Base-by-base conservation (phyloP, 2,329 filamentous ascomycete species). In the Botrytis hyacinthi region DNA sequence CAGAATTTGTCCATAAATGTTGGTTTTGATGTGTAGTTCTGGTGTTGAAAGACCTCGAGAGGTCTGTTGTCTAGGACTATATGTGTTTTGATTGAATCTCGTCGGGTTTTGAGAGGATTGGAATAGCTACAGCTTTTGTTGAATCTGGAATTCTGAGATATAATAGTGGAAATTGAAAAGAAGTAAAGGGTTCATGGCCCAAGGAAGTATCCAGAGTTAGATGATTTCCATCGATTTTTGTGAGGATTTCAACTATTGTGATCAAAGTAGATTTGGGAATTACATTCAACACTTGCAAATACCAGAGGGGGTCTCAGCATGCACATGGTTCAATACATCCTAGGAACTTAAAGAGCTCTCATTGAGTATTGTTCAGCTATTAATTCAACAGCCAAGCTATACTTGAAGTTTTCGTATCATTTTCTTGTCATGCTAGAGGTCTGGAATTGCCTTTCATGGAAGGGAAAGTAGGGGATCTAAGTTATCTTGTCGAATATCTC, bases 361-460 rank as follows among this genome's bases (percentile, higher is more conserved):
- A 2, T 48, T 1, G 29, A 26, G 8, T 46, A 8, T 14, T 35
- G 18, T 66, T 3, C 8, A 35, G n/a, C 6, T 7, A 26, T 22
- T 7, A 16, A 22, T 10, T 35, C 2, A 29, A 48, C n/a, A 16
- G 2, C 1, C 3, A 7, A 66, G 6, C 7, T n/a, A 5, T 3
- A 0, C 3, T 32, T 10, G 14, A 29, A 10, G 9, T 12, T 51
- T 2, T n/a, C 2, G 18, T 18, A 1, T 7, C 1, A 16, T 37
- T 10, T 35, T 37, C 22, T 12, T 2, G 1, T 26, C 3, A n/a
- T 37, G 2, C 3, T 6, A 16, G 9, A 12, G 20, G 20, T 14
- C 26, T 4, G 0, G 6, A 37, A 37, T 12, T 1, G 4, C 12
- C 22, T 37, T 12, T 14, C 0, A 3, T 14, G 4, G 0, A 60